A percentile compares a stretch with the other conserved stretches of the same genome.
These are phyloP conservation scores for Vigna mungo DNA, from an alignment of 306 rosid genomes.

Conservation along the genomic window DNA sequence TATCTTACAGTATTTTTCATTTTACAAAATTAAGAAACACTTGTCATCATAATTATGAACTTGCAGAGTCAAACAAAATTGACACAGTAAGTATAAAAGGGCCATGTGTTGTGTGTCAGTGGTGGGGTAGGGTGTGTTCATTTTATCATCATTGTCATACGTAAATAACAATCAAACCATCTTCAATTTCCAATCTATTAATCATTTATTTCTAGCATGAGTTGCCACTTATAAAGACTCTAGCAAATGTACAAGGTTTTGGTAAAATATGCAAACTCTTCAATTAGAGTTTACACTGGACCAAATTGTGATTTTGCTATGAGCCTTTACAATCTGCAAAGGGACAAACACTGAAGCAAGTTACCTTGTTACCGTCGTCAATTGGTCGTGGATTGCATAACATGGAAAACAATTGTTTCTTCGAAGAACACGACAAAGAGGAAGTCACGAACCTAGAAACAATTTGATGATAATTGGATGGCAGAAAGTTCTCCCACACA, in stretches of 20 bases:
- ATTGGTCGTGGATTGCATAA: slow-evolving; percentile 61
- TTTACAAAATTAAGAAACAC: too few relatives aligned
- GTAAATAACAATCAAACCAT: background rate
- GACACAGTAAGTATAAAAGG: too few relatives aligned
- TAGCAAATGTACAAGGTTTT: background rate
- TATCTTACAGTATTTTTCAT: too few relatives aligned
- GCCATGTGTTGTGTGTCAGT: background rate
- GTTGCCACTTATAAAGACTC: background rate
- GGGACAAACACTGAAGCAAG: background rate
- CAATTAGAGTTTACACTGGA: background rate
- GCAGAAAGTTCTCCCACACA: slow-evolving; percentile 63
- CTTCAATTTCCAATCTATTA: background rate
- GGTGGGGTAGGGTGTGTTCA: background rate
- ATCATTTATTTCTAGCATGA: background rate
- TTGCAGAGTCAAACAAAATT: background rate
- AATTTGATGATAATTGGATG: slow-evolving; percentile 46
- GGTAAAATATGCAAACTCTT: slow-evolving; percentile 17
- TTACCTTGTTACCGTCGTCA: slow-evolving; percentile 59
- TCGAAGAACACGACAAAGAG: slow-evolving; percentile 49
- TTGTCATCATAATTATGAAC: background rate
- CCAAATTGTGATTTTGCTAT: slow-evolving; percentile 20
- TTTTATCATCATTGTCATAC: background rate
- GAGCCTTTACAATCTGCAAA: slow-evolving; percentile 20
- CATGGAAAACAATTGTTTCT: slow-evolving; percentile 55
- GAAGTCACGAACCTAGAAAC: slow-evolving; percentile 55